A percentile compares a stretch with the other conserved stretches of the same genome.
Conservation (phyloP, 1,284 basidiomycete genomes). For the Tremellales sp. region DNA sequence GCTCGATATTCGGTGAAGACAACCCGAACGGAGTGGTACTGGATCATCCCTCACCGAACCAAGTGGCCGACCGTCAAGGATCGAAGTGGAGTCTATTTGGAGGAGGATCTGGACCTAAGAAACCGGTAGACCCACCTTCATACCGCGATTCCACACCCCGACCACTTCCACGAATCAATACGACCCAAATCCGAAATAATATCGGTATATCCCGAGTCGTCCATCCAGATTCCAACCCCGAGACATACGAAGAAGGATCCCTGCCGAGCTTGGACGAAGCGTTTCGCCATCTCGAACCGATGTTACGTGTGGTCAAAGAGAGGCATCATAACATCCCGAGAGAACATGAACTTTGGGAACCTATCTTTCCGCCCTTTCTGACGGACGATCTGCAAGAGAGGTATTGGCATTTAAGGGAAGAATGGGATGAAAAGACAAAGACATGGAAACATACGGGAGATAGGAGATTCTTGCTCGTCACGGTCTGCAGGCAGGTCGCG, state of each 20-base stretch:
- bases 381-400: conserved; percentile 30
- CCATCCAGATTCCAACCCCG: conserved; percentile 14
- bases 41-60: conserved; percentile 2
- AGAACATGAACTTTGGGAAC: conserved; percentile 34
- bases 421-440: conserved; percentile 23
- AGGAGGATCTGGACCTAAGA: neutral
- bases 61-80: neutral
- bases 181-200: conserved; percentile 11
- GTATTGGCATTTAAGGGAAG: conserved; percentile 33
- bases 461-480: conserved; percentile 34
- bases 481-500: conserved; percentile 42
- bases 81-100: conserved; percentile 1
- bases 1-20: conserved; percentile 5
- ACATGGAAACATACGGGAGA: conserved; percentile 24
- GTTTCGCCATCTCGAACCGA: conserved; percentile 29
- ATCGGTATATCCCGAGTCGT: conserved; percentile 19
- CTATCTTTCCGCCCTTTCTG: conserved; percentile 38
- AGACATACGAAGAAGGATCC: conserved; percentile 22
- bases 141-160: neutral
- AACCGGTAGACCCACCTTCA: neutral
- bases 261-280: conserved; percentile 37
- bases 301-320: conserved; percentile 29
- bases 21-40: conserved; percentile 6
- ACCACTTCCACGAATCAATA: neutral
- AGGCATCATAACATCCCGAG: conserved; percentile 23